Base-by-base conservation (phyloP, 495 filamentous ascomycete species). In the Podospora sp. region DNA sequence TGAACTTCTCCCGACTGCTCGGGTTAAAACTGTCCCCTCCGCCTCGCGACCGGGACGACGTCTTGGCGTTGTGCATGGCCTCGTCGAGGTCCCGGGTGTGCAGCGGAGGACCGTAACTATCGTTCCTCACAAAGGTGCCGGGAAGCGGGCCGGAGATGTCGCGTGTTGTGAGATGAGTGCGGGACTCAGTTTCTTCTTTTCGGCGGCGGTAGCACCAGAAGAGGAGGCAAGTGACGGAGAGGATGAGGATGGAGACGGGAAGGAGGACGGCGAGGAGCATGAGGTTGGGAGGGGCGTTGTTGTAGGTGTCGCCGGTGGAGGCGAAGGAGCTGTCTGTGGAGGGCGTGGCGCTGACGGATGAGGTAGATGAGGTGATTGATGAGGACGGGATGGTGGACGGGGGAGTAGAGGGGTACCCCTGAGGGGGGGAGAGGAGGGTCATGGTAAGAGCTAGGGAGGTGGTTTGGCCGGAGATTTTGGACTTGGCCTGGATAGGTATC, bases 401-500 rank as follows among this genome's bases (percentile, higher is more conserved):
- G 18, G 20, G 40, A 4, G 61, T 36, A 6, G 9, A 6, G 21
- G 52, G 25, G 14, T 26, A 9, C 7, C 20, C n/a, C 21, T 46
- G n/a, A 9, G 24, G n/a, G 24, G 8, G 22, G 2, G 68, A 62
- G 3, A 77, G 71, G 24, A 91, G 71, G 20, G 81, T 73, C 11
- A 92, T 77, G 0, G 77, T 80, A 59, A 92, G 81, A 20, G 75
- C 72, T 49, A 84, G 75, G 3, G 79, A 81, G 62, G 84, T 84
- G 22, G 73, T 71, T 0, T 66, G 66, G 63, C 79, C 68, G 33
- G 82, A 67, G 71, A 75, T 60, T 77, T 80, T 79, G 71, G 82
- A 75, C 6, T 75, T 80, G 16, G 85, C 86, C 12, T 75, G 84
- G 53, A 92, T 72, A 29, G 78, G 77, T n/a, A 90, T 73, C 0